These are phyloP conservation scores for Chaetomiaceae sp. DNA, from an alignment of 2,329 filamentous ascomycete species.

Conservation along the genomic window DNA sequence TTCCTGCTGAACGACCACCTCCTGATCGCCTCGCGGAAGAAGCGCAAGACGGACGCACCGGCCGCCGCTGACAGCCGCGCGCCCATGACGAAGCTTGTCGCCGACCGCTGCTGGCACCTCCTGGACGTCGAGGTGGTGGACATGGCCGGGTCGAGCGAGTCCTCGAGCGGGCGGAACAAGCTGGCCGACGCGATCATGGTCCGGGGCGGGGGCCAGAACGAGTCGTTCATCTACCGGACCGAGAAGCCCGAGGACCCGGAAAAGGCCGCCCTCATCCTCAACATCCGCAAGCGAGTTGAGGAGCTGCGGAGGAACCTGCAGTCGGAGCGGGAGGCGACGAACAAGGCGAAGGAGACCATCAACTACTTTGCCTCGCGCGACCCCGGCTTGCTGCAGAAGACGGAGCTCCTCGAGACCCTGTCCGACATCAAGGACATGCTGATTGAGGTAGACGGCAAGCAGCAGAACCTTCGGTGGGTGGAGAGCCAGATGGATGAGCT, in stretches of 20 bases:
- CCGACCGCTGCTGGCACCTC: constrained; percentile 90
- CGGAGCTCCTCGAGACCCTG: constrained; percentile 72
- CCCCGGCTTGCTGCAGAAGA: constrained; percentile 70
- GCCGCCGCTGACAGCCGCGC: constrained; percentile 44
- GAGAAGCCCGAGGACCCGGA: constrained; percentile 75
- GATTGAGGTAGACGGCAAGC: constrained; percentile 93
- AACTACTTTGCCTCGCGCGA: constrained; percentile 81
- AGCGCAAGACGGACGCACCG: constrained; percentile 73
- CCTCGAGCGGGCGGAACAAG: constrained; percentile 53
- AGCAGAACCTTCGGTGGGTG: constrained; percentile 93
- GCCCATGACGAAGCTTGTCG: constrained; percentile 72
- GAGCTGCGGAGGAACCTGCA: constrained; percentile 82
- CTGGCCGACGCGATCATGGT: constrained; percentile 86
- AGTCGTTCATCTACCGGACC: constrained; percentile 91
- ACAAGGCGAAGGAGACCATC: constrained; percentile 78
- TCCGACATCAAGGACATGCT: constrained; percentile 81
- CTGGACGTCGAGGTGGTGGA: constrained; percentile 92
- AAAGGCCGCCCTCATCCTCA: constrained; percentile 76
- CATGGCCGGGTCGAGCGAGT: constrained; percentile 64
- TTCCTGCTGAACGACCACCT: constrained; percentile 94
- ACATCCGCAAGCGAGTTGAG: constrained; percentile 88
- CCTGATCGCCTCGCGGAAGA: constrained; percentile 85
- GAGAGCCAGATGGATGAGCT: constrained; percentile 93
- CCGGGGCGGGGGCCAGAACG: constrained; percentile 68
- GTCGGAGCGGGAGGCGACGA: constrained; percentile 81